Percentiles rank a stretch among this genome's conserved stretches.
Evolutionary conservation across 164 flowering plant species (phyloP).

Genomic region (Annona squamosa): DNA sequence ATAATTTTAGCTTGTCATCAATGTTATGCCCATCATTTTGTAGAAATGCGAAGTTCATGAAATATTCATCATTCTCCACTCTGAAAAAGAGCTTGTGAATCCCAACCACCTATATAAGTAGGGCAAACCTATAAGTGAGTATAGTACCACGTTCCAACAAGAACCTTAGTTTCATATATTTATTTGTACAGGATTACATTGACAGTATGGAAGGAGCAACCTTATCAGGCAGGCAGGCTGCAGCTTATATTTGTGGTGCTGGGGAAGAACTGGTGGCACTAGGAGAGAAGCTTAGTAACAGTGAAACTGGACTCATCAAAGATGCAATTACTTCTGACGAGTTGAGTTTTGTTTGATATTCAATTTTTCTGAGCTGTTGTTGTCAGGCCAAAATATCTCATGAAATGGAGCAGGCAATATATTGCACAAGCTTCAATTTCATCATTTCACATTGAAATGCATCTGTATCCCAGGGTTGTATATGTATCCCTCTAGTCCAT

Average conservation of each 20-base stretch:
- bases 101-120: neutral
- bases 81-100: too few species aligned
- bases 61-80: neutral
- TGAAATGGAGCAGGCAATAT: neutral
- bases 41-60: neutral
- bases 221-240: conserved; percentile 91
- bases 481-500: too few species aligned
- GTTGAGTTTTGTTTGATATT: conserved; percentile 46
- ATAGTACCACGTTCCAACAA: neutral
- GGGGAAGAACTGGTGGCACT: conserved; percentile 66
- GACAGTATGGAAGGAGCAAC: conserved; percentile 99
- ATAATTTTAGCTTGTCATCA: neutral
- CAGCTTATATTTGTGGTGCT: conserved; percentile 71
- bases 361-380: neutral
- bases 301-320: conserved; percentile 22
- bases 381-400: neutral
- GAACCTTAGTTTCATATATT: too few species aligned
- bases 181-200: conserved; percentile 66
- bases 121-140: neutral
- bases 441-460: neutral
- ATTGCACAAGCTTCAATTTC: neutral
- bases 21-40: neutral
- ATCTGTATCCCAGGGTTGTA: neutral
- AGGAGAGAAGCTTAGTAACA: conserved; percentile 34
- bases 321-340: conserved; percentile 32